Percentiles rank a stretch among this genome's conserved stretches.
Evolutionary conservation across 805 yeast genomes (phyloP).

Genomic region (Blastobotrys muscicola): DNA sequence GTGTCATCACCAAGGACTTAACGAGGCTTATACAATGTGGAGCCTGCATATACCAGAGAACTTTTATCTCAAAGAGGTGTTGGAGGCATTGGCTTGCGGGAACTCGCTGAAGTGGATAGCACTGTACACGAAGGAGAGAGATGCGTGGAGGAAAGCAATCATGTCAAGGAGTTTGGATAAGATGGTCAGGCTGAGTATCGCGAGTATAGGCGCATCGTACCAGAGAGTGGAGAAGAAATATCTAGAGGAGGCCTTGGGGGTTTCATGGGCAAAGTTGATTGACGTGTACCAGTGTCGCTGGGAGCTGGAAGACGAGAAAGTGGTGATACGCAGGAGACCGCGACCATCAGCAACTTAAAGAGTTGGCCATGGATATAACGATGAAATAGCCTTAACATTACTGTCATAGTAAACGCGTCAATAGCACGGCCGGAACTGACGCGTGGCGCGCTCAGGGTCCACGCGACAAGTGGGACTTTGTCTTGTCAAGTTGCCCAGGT

Average conservation of each 20-base stretch:
- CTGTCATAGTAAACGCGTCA: no score
- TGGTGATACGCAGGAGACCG: conserved; percentile 7
- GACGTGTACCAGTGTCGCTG: conserved; percentile 5
- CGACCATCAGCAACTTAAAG: no score
- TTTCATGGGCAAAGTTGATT: conserved; percentile 6
- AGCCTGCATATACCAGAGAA: conserved; percentile 5
- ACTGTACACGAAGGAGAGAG: conserved; percentile 3
- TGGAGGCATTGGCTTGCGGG: conserved; percentile 6
- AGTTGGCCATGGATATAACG: no score
- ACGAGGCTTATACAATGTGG: conserved; percentile 15
- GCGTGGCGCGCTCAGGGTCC: no score
- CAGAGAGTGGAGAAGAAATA: conserved; percentile 2
- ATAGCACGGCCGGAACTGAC: no score
- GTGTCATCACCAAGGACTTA: conserved; percentile 14
- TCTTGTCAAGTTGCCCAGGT: no score
- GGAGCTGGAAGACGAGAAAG: conserved; percentile 6
- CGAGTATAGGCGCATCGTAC: conserved; percentile 11
- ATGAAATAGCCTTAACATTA: no score
- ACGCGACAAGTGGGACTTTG: no score
- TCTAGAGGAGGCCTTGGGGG: conserved; percentile 10
- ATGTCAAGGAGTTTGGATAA: conserved; percentile 4
- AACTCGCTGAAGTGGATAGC: conserved; percentile 11
- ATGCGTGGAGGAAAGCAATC: conserved; percentile 4
- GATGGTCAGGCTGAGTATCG: conserved; percentile 5
- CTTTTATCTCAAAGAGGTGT: background rate